Percentiles rank a stretch among this genome's conserved stretches.
phyloP scores from a whole-genome alignment of 805 yeast species.

The Ascoidea asiatica region DNA sequence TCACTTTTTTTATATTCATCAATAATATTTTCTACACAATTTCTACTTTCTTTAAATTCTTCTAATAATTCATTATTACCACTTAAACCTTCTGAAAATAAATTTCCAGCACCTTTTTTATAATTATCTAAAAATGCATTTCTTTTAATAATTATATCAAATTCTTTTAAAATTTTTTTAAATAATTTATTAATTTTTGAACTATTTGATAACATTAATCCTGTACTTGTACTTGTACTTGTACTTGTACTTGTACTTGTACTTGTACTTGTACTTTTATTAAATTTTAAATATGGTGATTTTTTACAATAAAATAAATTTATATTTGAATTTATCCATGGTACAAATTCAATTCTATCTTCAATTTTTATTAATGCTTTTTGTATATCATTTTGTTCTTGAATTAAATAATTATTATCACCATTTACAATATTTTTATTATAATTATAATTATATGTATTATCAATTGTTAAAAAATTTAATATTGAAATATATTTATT shows the following conservation, averaged over 20 bases:
- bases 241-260: constrained; percentile 4
- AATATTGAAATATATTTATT: constrained; percentile 55
- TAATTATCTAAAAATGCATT: constrained; percentile 79
- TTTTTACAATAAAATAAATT: constrained; percentile 67
- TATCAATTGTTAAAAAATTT: constrained; percentile 51
- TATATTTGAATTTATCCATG: constrained; percentile 73
- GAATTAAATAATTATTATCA: background rate
- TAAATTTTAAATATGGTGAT: constrained; percentile 39
- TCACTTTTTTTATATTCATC: constrained; percentile 42
- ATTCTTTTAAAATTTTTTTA: constrained; percentile 56
- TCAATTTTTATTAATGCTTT: constrained; percentile 54
- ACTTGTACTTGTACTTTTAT: constrained; percentile 19
- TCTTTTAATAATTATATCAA: constrained; percentile 65
- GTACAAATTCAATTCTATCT: constrained; percentile 61
- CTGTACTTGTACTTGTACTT: constrained; percentile 24
- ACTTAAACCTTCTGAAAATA: constrained; percentile 21
- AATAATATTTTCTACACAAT: constrained; percentile 61
- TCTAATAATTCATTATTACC: constrained; percentile 12
- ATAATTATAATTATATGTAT: constrained; percentile 16
- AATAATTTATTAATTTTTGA: constrained; percentile 62
- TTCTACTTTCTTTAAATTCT: constrained; percentile 71
- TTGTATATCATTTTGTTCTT: constrained; percentile 57
- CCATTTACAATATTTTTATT: too few species aligned
- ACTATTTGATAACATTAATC: constrained; percentile 74
- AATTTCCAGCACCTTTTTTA: constrained; percentile 22